Evolutionary conservation across 306 rosid species (phyloP), one percentile per base, ranked within the genome.

Genomic region (Oemleria cerasiformis): DNA sequence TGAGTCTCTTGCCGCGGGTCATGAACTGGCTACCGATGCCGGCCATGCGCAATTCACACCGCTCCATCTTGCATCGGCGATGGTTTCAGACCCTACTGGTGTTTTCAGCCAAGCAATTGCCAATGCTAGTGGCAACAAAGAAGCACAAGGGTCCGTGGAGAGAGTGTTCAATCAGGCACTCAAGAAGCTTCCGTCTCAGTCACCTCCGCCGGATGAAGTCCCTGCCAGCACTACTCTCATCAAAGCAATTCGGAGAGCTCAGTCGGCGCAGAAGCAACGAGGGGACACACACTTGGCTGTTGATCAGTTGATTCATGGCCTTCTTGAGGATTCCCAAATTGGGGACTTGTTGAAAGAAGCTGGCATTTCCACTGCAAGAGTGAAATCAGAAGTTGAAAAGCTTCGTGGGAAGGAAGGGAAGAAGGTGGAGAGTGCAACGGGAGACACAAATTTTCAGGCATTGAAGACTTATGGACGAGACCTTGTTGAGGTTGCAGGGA

Each of bases 251-350:
- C 64, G 98, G 19, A 80, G 97, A 47, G 96, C 97, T 12, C 98
- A 90, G 45, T 86, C 93, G 0, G 86, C 96, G 0, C 98, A 93
- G 48, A 93, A 90, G 58, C 62, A 84, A 0, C 81, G 89, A 0
- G 96, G 97, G 38, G 98, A 93, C 58, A 87, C 96, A 0, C 98
- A 93, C 49, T 82, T 93, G 45, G 98, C 98, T 0, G 97, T 91
- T 25, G 98, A 93, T 75, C 94, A 88, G 60, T 64, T 91, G 77
- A 86, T 93, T 65, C 82, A 91, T 15, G 98, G 98, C 2, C 86
- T 93, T 48, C 88, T 93, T 3, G 97, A 91, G 66, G 98, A 93
- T 80, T 87, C 96, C 38, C 97, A 93, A 44, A 83, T 93, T 69
- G 86, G 78, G 7, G 96, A 89, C 3, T 75, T 93, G 87, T n/a